These are phyloP conservation scores for Thielaviopsis euricoi DNA, from an alignment of 2,329 filamentous ascomycete species.

Conservation along the genomic window DNA sequence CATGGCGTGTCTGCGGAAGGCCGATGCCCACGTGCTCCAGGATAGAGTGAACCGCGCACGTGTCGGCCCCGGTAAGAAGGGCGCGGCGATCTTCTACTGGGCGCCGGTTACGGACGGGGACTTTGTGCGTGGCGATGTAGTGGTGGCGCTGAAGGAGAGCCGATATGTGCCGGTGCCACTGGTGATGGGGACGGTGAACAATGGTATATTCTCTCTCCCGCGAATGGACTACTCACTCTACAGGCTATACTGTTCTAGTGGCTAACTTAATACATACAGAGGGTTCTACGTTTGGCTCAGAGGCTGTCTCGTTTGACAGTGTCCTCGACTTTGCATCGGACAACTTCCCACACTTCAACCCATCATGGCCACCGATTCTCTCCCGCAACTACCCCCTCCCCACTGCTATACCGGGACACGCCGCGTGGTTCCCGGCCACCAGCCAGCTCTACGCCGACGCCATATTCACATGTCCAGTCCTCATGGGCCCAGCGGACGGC, in stretches of 20 bases:
- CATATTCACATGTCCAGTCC: constrained; percentile 28
- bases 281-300: constrained; percentile 27
- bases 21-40: constrained; percentile 22
- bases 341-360: constrained; percentile 29
- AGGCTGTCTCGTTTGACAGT: constrained; percentile 21
- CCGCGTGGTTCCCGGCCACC: constrained; percentile 27
- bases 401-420: constrained; percentile 21
- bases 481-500: constrained; percentile 17
- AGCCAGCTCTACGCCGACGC: constrained; percentile 28
- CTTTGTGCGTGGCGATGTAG: constrained; percentile 26
- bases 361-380: constrained; percentile 21
- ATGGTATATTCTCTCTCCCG: too few relatives aligned
- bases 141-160: constrained; percentile 23
- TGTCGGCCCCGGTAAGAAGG: constrained; percentile 23
- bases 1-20: constrained; percentile 26
- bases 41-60: constrained; percentile 22
- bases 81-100: constrained; percentile 30
- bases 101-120: constrained; percentile 33
- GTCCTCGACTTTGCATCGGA: constrained; percentile 25
- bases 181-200: constrained; percentile 26
- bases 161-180: constrained; percentile 28
- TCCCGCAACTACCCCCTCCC: constrained; percentile 24
- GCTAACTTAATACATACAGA: constrained; percentile 19
- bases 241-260: not conserved
- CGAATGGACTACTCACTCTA: constrained; percentile 12